A percentile compares a stretch with the other conserved stretches of the same genome.
Evolutionary conservation across 2,329 filamentous ascomycete species (phyloP).

Genomic region (Alternaria infectoria): DNA sequence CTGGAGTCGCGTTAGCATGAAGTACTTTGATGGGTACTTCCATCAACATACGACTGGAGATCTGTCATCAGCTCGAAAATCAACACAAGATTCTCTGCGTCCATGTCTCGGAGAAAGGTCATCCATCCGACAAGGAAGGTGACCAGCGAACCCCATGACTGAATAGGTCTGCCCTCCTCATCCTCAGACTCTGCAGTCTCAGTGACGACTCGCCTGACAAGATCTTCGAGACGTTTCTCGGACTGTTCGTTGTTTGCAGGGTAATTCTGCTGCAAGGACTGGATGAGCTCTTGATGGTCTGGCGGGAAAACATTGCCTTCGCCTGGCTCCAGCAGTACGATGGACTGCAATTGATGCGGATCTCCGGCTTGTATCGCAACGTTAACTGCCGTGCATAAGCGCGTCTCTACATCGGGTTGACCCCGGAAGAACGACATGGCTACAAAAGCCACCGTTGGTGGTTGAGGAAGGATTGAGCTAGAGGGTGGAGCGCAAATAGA

Average conservation of each 20-base stretch:
- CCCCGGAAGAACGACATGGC: conserved; percentile 31
- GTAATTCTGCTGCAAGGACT: conserved; percentile 31
- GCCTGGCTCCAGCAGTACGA: conserved; percentile 39
- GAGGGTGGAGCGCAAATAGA: conserved; percentile 12
- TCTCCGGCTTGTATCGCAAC: conserved; percentile 31
- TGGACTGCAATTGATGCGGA: conserved; percentile 29
- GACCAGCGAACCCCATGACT: conserved; percentile 77
- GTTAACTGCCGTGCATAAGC: conserved; percentile 38
- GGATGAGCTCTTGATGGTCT: conserved; percentile 38
- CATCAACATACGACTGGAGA: conserved; percentile 70
- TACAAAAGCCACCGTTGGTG: conserved; percentile 11
- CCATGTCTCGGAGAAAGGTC: conserved; percentile 78
- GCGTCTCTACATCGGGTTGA: conserved; percentile 30
- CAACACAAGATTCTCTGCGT: conserved; percentile 74
- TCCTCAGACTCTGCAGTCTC: conserved; percentile 59
- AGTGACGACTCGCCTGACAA: conserved; percentile 48
- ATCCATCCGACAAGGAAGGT: conserved; percentile 84
- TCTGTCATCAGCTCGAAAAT: conserved; percentile 77
- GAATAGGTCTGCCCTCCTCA: conserved; percentile 60
- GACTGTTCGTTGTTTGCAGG: conserved; percentile 24
- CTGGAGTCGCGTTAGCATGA: conserved; percentile 42
- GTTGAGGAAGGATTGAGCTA: conserved; percentile 14
- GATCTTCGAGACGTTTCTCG: conserved; percentile 30
- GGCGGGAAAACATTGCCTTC: conserved; percentile 23
- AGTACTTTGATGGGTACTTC: background rate